Evolutionary conservation across 768 basidiomycete species (phyloP), one percentile per base, ranked within the genome.

Genomic region (Lactifluus hygrophoroides): DNA sequence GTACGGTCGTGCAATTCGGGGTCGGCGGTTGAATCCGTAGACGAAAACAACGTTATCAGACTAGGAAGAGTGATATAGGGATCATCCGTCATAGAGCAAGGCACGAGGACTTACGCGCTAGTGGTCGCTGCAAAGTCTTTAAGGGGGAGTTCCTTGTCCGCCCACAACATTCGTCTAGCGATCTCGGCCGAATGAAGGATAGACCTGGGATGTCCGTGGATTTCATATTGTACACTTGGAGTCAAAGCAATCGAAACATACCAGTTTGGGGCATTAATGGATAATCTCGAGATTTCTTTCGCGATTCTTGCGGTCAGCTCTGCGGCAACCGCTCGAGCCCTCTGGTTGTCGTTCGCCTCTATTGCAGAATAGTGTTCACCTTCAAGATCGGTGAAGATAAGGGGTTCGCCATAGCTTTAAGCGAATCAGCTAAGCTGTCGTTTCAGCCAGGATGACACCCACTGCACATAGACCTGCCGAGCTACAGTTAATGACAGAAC

Each of bases 241-340:
- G n/a, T 28, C 16, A 34, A 48, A 21, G 9, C 0, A 16, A 43
- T 25, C 11, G 6, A 27, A 3, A 75, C 78, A 56, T 76, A 93
- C 94, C 96, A 98, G 69, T 97, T 90, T 34, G 89, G 85, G 11
- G 91, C 89, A 68, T 98, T 96, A 54, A 97, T 79, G 5, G 88
- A 94, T 34, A 85, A 74, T 70, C 81, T 80, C 28, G 83, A 69
- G 59, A 97, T 73, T 67, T 84, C 82, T 10, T 68, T 70, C 70
- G 89, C 85, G 51, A 97, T 84, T 17, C 75, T 72, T 53, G 79
- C 78, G 21, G 93, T 94, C 52, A 98, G 76, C 60, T 82, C 77
- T 75, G 94, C 94, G 63, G 90, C 94, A 25, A 91, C 90, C 56
- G 78, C 73, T 58, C 90, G 85, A 40, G 83, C 73, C 0, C 78